phyloP scores from a whole-genome alignment of 2,329 filamentous ascomycete species.

The Alternaria dauci region DNA sequence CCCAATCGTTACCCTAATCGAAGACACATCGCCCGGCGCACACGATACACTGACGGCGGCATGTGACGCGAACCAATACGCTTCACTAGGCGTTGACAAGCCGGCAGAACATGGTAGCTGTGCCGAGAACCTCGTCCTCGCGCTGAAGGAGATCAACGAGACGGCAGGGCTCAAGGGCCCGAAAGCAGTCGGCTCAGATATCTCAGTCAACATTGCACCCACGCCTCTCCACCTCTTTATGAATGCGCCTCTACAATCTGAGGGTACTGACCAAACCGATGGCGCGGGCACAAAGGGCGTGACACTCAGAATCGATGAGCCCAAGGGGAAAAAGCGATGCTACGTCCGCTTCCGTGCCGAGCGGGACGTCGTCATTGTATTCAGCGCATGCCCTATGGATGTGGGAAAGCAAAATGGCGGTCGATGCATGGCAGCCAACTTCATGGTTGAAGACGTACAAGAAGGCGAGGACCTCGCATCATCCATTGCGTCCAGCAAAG shows the following conservation, averaged over 20 bases:
- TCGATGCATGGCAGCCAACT: slow-evolving; percentile 51
- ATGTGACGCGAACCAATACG: slow-evolving; percentile 57
- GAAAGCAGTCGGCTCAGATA: slow-evolving; percentile 57
- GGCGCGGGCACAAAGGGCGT: slow-evolving; percentile 43
- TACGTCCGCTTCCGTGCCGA: slow-evolving; percentile 48
- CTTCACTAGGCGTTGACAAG: slow-evolving; percentile 53
- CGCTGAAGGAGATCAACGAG: slow-evolving; percentile 59
- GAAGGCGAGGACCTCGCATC: slow-evolving; percentile 35
- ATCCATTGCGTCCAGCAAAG: slow-evolving; percentile 25
- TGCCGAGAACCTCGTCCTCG: slow-evolving; percentile 60
- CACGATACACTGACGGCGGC: slow-evolving; percentile 60
- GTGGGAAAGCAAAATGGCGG: slow-evolving; percentile 49
- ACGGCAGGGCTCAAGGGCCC: slow-evolving; percentile 57
- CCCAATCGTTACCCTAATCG: slow-evolving; percentile 57
- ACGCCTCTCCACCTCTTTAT: slow-evolving; percentile 58
- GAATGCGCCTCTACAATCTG: slow-evolving; percentile 41
- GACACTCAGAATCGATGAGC: slow-evolving; percentile 40
- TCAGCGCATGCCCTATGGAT: slow-evolving; percentile 52
- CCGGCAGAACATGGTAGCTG: slow-evolving; percentile 58
- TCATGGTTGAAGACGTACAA: slow-evolving; percentile 47
- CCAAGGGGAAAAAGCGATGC: slow-evolving; percentile 46
- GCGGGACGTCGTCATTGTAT: slow-evolving; percentile 48
- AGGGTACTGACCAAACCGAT: slow-evolving; percentile 17
- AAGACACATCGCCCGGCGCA: slow-evolving; percentile 55
- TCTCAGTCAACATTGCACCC: slow-evolving; percentile 58